A percentile compares a stretch with the other conserved stretches of the same genome.
Evolutionary conservation across 139 green algal genomes (phyloP).

Genomic region (Volvox africanus): DNA sequence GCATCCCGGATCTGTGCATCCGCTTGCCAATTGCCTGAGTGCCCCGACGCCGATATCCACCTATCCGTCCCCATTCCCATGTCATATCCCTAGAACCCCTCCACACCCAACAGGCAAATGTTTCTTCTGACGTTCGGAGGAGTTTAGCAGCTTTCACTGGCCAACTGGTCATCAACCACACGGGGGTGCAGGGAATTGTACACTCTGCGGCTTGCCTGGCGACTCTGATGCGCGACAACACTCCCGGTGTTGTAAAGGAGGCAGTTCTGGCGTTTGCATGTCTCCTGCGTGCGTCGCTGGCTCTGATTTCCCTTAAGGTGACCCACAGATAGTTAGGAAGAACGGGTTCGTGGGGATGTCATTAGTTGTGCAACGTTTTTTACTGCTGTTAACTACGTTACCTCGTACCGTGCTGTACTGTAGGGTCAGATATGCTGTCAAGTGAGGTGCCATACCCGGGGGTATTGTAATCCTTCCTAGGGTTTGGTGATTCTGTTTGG

Average conservation of each 20-base stretch:
- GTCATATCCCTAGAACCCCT: background rate
- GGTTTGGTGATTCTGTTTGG: no score
- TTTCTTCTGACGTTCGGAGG: slow-evolving; percentile 1
- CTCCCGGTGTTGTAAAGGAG: slow-evolving; percentile 42
- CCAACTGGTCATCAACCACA: slow-evolving; percentile 29
- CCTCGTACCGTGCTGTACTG: no score
- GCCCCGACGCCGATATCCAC: no score
- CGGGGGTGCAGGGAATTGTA: background rate
- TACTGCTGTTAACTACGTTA: no score
- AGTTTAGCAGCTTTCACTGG: slow-evolving; percentile 36
- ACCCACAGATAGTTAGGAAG: background rate
- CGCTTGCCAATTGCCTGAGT: background rate
- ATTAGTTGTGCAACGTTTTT: no score
- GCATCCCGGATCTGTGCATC: background rate
- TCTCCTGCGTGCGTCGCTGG: slow-evolving; percentile 40
- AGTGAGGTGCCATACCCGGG: no score
- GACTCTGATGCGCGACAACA: slow-evolving; percentile 33
- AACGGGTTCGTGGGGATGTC: no score
- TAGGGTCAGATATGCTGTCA: no score
- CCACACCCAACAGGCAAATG: slow-evolving; percentile 19
- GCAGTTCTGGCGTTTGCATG: slow-evolving; percentile 37
- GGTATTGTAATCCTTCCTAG: no score
- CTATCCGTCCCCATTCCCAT: no score
- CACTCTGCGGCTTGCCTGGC: background rate
- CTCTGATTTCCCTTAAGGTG: slow-evolving; percentile 44